Percentiles rank a stretch among this genome's conserved stretches.
Evolutionary conservation across 1,139 yeast species (phyloP).

Genomic region (Geotrichum reessii): DNA sequence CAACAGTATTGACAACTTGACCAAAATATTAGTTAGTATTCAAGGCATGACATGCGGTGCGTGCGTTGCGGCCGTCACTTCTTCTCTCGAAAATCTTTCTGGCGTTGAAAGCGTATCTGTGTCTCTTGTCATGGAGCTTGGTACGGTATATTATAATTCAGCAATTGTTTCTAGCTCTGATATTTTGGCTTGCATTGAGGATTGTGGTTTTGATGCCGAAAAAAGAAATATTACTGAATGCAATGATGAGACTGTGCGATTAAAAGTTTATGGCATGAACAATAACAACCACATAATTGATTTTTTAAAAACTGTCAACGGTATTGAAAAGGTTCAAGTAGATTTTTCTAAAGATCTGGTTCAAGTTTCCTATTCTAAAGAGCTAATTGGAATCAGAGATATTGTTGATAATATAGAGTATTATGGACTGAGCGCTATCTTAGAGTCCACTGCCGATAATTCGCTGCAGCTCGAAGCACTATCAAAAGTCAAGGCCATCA

Average conservation of each 20-base stretch:
- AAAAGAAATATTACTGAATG: slow-evolving; percentile 13
- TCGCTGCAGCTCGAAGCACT: slow-evolving; percentile 64
- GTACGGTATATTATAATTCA: slow-evolving; percentile 47
- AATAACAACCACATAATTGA: slow-evolving; percentile 54
- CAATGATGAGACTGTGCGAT: slow-evolving; percentile 14
- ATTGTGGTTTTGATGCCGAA: slow-evolving; percentile 77
- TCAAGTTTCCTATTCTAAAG: neutral
- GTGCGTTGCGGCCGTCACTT: slow-evolving; percentile 61
- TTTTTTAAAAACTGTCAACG: slow-evolving; percentile 43
- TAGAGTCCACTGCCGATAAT: slow-evolving; percentile 42
- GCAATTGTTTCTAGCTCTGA: slow-evolving; percentile 33
- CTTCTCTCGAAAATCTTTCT: slow-evolving; percentile 43
- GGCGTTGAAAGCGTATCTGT: slow-evolving; percentile 40
- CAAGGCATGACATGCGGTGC: slow-evolving; percentile 76
- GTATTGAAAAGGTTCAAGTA: slow-evolving; percentile 39
- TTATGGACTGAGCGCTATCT: slow-evolving; percentile 46
- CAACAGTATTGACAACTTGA: neutral
- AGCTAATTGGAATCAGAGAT: slow-evolving; percentile 40
- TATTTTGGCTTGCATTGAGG: slow-evolving; percentile 53
- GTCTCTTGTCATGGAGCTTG: slow-evolving; percentile 70
- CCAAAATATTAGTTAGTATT: slow-evolving; percentile 22
- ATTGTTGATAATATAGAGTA: slow-evolving; percentile 48
- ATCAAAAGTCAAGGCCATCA: slow-evolving; percentile 64
- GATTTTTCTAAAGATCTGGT: neutral
- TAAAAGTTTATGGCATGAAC: slow-evolving; percentile 54